These are phyloP conservation scores for Paraphoma sp. DNA, from an alignment of 2,329 filamentous ascomycete genomes.

Conservation along the genomic window DNA sequence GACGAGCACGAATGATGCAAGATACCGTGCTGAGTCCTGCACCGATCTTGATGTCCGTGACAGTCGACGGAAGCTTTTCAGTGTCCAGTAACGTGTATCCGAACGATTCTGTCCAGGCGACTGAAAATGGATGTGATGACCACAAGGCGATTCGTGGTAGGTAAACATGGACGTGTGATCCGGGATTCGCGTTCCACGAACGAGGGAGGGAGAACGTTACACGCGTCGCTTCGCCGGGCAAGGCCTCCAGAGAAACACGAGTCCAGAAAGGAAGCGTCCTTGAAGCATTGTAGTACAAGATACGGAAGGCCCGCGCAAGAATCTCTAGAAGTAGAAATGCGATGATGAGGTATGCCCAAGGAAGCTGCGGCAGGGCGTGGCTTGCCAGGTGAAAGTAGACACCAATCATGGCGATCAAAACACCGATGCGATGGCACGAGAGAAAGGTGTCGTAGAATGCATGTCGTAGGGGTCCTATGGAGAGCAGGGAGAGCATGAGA, in stretches of 20 bases:
- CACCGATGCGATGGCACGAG: slow-evolving; percentile 58
- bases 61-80: slow-evolving; percentile 31
- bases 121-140: slow-evolving; percentile 78
- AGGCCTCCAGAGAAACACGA: slow-evolving; percentile 62
- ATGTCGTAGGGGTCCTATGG: neutral
- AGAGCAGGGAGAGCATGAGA: neutral
- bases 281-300: slow-evolving; percentile 69
- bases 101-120: slow-evolving; percentile 73
- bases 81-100: slow-evolving; percentile 11
- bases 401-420: slow-evolving; percentile 64
- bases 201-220: slow-evolving; percentile 73
- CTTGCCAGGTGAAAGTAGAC: slow-evolving; percentile 68
- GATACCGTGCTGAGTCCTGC: slow-evolving; percentile 52
- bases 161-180: slow-evolving; percentile 78
- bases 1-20: slow-evolving; percentile 84
- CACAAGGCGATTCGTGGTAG: slow-evolving; percentile 71
- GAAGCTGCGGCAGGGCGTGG: slow-evolving; percentile 63
- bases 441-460: neutral
- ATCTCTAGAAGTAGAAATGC: slow-evolving; percentile 69
- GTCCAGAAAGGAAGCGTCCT: slow-evolving; percentile 67
- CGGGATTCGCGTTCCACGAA: slow-evolving; percentile 73
- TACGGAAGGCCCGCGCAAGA: slow-evolving; percentile 59
- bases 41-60: slow-evolving; percentile 51
- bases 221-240: slow-evolving; percentile 74
- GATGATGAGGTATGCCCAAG: slow-evolving; percentile 65